These are phyloP conservation scores for Diddensiella transvaalensis DNA, from an alignment of 805 yeast species.

Conservation along the genomic window DNA sequence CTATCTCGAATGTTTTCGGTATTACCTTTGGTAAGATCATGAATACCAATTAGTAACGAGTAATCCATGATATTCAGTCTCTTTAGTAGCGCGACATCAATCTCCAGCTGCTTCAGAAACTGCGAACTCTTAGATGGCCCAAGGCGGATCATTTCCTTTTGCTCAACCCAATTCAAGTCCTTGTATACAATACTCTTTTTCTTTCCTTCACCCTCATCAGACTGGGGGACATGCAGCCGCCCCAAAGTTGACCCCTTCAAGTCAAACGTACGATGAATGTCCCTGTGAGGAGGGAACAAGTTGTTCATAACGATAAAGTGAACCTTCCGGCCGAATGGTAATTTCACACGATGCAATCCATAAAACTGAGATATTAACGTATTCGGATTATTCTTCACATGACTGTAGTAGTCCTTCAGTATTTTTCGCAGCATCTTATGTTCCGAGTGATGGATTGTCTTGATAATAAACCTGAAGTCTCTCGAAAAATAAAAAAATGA, in stretches of 20 bases:
- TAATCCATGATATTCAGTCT: constrained; percentile 91
- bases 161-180: constrained; percentile 84
- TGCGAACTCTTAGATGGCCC: constrained; percentile 65
- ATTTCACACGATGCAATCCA: constrained; percentile 89
- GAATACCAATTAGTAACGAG: constrained; percentile 83
- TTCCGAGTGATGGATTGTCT: constrained; percentile 91
- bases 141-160: constrained; percentile 58
- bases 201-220: constrained; percentile 17
- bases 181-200: constrained; percentile 54
- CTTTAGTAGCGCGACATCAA: constrained; percentile 71
- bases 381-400: constrained; percentile 79
- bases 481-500: constrained; percentile 93
- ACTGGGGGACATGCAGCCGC: constrained; percentile 38
- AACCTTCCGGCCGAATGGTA: constrained; percentile 78
- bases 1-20: constrained; percentile 37
- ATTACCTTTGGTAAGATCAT: constrained; percentile 63
- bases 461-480: constrained; percentile 90
- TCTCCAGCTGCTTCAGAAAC: constrained; percentile 65
- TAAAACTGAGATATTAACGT: constrained; percentile 93
- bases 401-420: constrained; percentile 71
- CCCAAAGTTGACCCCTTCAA: constrained; percentile 93
- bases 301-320: constrained; percentile 97
- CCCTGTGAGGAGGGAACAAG: constrained; percentile 88
- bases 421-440: constrained; percentile 77
- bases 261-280: constrained; percentile 81